These are phyloP conservation scores for Sporothrix dimorphospora DNA, from an alignment of 2,329 filamentous ascomycete species.

Conservation along the genomic window DNA sequence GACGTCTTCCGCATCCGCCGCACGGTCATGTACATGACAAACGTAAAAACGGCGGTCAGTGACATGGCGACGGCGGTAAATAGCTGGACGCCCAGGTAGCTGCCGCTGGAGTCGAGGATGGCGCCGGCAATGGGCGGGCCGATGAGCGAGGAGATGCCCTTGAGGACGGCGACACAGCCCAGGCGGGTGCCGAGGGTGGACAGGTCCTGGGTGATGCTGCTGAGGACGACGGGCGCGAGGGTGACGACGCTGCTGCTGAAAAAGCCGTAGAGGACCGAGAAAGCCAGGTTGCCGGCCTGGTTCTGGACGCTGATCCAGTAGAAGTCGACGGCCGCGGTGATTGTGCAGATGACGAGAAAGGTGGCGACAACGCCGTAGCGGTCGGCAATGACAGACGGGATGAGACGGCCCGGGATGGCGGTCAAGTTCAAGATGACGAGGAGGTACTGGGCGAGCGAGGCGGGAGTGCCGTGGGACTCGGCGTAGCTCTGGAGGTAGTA, in stretches of 20 bases:
- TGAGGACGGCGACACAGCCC: constrained; percentile 27
- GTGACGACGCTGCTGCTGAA: constrained; percentile 38
- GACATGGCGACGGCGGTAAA: constrained; percentile 26
- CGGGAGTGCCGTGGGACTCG: constrained; percentile 25
- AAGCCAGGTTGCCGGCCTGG: constrained; percentile 40
- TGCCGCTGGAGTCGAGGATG: constrained; percentile 23
- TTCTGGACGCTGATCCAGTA: constrained; percentile 42
- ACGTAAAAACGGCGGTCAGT: constrained; percentile 6
- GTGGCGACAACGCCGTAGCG: constrained; percentile 42
- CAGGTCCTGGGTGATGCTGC: constrained; percentile 28
- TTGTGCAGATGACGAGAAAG: constrained; percentile 36
- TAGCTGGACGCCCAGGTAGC: constrained; percentile 31
- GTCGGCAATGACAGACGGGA: constrained; percentile 40
- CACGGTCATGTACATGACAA: constrained; percentile 4
- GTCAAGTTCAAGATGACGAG: constrained; percentile 43
- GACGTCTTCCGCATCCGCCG: not conserved
- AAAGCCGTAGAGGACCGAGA: constrained; percentile 42
- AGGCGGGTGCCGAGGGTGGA: constrained; percentile 28
- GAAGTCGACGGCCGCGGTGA: constrained; percentile 40
- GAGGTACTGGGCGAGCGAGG: constrained; percentile 33
- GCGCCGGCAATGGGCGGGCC: constrained; percentile 31
- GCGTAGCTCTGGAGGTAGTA: constrained; percentile 32
- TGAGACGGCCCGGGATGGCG: constrained; percentile 41
- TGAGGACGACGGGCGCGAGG: constrained; percentile 29
- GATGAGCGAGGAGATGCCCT: constrained; percentile 26